These are phyloP conservation scores for Hygrophoropsis aurantiaca DNA, from an alignment of 768 basidiomycete genomes.

Conservation along the genomic window DNA sequence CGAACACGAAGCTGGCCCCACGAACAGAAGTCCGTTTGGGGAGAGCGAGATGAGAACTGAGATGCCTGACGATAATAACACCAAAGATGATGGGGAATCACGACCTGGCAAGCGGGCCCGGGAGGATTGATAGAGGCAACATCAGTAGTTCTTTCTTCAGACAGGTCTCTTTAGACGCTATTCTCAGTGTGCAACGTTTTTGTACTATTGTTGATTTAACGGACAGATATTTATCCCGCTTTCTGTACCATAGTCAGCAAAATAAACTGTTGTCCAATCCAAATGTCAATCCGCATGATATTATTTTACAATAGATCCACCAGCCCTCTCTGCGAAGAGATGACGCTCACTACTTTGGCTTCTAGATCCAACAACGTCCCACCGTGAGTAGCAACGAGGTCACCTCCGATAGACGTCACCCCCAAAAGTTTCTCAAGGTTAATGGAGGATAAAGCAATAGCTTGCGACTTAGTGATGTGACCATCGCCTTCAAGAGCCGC, in stretches of 20 bases:
- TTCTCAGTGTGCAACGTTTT: too few species aligned
- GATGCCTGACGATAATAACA: conserved; percentile 13
- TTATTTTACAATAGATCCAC: conserved; percentile 38
- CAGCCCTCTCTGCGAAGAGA: conserved; percentile 45
- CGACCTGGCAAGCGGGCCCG: conserved; percentile 31
- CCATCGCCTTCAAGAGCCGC: conserved; percentile 38
- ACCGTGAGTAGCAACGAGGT: conserved; percentile 42
- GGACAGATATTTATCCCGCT: too few species aligned
- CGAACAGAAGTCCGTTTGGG: conserved; percentile 9
- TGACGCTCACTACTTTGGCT: conserved; percentile 51
- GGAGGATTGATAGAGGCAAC: conserved; percentile 22
- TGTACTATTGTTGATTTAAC: too few species aligned
- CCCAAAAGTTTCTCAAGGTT: conserved; percentile 47
- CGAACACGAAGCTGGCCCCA: conserved; percentile 22
- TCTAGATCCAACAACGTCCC: conserved; percentile 40
- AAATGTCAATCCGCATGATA: too few species aligned
- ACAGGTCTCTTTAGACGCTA: too few species aligned
- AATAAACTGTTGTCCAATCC: too few species aligned
- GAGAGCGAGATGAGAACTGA: conserved; percentile 22
- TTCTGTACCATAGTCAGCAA: too few species aligned
- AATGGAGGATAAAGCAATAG: conserved; percentile 39
- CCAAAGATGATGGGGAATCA: conserved; percentile 21
- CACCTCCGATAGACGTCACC: conserved; percentile 20
- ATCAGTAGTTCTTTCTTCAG: conserved; percentile 1
- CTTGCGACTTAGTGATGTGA: conserved; percentile 36